Conservation (phyloP, 257 asterid species). For the Haberlea rhodopensis region DNA sequence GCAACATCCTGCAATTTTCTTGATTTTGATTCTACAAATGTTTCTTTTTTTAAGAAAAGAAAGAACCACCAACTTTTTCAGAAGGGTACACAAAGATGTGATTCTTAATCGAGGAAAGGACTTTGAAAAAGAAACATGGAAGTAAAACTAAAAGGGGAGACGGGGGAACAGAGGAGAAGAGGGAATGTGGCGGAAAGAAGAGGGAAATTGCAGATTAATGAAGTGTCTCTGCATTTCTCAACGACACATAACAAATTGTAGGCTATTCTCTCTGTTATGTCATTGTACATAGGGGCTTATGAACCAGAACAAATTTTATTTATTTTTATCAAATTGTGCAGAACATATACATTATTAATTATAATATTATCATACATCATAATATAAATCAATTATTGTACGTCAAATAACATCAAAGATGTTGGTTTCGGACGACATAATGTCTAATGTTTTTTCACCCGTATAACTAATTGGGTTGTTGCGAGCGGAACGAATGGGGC, state of each 20-base stretch:
- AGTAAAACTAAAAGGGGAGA: slow-evolving; percentile 15
- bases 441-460: background rate
- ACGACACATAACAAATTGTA: background rate
- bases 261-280: background rate
- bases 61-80: background rate
- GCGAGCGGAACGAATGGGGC: background rate
- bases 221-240: background rate
- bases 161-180: slow-evolving; percentile 24
- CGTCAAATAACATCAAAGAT: background rate
- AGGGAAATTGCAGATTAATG: slow-evolving; percentile 23
- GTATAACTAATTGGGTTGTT: background rate
- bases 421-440: background rate
- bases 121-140: background rate
- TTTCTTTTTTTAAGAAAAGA: background rate
- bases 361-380: no score
- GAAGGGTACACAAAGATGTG: background rate
- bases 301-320: background rate
- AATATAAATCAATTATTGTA: slow-evolving; percentile 5
- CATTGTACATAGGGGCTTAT: background rate
- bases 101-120: background rate
- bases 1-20: slow-evolving; percentile 39
- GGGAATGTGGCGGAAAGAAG: slow-evolving; percentile 31
- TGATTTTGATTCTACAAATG: background rate
- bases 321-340: no score
- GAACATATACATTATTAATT: no score